Evolutionary conservation across 371 early-diverging fungal species (phyloP), one percentile per base, ranked within the genome.

Genomic region (Synchytrium microbalum): DNA sequence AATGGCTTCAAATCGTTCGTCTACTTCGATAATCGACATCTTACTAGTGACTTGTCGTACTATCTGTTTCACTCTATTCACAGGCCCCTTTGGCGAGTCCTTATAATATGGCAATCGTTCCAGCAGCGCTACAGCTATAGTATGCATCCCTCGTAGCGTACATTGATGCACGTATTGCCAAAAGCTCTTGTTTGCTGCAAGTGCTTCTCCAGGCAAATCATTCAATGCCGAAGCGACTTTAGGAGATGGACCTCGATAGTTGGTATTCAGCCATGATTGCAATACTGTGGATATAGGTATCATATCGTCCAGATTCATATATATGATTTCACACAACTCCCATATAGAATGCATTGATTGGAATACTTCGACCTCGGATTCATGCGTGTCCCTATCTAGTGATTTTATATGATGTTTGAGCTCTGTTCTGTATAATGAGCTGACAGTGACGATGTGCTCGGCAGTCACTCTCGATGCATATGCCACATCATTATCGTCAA

Each of bases 271-370:
- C 46, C 46, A 38, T 19, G 46, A 38, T 19, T 38, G 46, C 46
- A 38, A 19, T 19, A 10, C 10, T 19, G 19, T 19, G 10, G 46
- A 5, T 10, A 38, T 19, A 19, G 46, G 46, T 19, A 19, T 38
- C 46, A 38, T 38, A 19, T 19, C 46, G 10, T 5, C 10, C 10
- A 19, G 46, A 5, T 5, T 19, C 46, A 38, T 5, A 19, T 38
- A 38, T 38, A 38, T 38, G 46, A 38, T 38, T 38, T 38, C 46
- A 38, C 46, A 38, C 46, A 38, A 38, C 46, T 38, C 46, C 46
- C 46, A 38, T 19, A 38, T 19, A 19, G 46, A 5, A 19, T 38
- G 46, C 46, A 38, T 38, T 5, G 46, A 38, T 19, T 38, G 46
- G 46, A 38, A 38, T 5, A 38, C 10, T 5, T 19, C 19, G 10